A percentile compares a stretch with the other conserved stretches of the same genome.
These are phyloP conservation scores for Aureobasidium zeae DNA, from an alignment of 2,329 filamentous ascomycete species.

Conservation along the genomic window DNA sequence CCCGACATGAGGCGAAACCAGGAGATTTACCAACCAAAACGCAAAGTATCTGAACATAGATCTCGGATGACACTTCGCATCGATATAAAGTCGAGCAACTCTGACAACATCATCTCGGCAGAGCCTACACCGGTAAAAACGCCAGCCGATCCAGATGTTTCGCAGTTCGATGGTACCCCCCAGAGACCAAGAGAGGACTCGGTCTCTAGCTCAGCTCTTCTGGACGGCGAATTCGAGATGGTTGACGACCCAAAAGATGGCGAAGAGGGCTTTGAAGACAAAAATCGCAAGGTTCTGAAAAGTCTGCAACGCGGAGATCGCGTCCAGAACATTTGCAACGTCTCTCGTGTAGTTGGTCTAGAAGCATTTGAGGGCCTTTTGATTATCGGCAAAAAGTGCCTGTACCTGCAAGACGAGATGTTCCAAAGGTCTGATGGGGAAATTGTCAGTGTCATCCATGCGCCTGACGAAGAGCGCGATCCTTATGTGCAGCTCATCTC, in stretches of 20 bases:
- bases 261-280: conserved; percentile 85
- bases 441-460: conserved; percentile 94
- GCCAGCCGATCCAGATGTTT: background rate
- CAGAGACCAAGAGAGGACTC: conserved; percentile 35
- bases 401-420: conserved; percentile 94
- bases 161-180: conserved; percentile 22
- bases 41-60: conserved; percentile 50
- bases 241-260: conserved; percentile 86
- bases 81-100: conserved; percentile 25
- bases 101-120: conserved; percentile 22
- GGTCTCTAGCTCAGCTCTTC: conserved; percentile 32
- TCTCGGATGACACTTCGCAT: conserved; percentile 29
- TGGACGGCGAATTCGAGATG: conserved; percentile 91
- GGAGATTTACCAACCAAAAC: conserved; percentile 76
- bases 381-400: conserved; percentile 80
- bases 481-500: conserved; percentile 92
- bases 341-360: conserved; percentile 85
- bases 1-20: conserved; percentile 62
- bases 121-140: conserved; percentile 13
- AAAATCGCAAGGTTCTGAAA: conserved; percentile 95
- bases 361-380: conserved; percentile 90
- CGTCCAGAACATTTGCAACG: conserved; percentile 89
- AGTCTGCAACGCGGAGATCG: conserved; percentile 83
- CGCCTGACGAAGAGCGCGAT: conserved; percentile 82
- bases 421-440: conserved; percentile 93